Conservation (phyloP, 1,284 basidiomycete genomes). For the Bondarzewia mesenterica region DNA sequence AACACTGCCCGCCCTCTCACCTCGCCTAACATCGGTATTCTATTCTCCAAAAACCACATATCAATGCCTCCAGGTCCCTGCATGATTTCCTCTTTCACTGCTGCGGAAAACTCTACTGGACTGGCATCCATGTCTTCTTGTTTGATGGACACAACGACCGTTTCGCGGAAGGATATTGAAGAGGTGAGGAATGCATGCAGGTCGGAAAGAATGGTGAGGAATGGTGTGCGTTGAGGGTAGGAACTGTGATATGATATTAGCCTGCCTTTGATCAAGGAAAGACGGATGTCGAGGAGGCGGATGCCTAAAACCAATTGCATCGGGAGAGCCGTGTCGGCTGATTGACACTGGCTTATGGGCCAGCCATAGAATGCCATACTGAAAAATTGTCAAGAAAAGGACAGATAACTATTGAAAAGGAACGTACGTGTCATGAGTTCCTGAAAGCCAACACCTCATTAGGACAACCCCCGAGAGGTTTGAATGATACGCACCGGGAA, state of each 20-base stretch:
- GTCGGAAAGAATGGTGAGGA: slow-evolving; percentile 51
- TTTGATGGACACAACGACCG: slow-evolving; percentile 79
- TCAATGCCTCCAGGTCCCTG: slow-evolving; percentile 45
- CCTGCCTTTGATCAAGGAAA: slow-evolving; percentile 55
- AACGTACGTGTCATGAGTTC: slow-evolving; percentile 66
- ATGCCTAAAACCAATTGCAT: slow-evolving; percentile 62
- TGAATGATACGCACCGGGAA: slow-evolving; percentile 50
- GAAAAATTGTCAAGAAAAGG: background rate
- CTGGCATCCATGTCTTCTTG: slow-evolving; percentile 61
- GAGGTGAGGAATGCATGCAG: slow-evolving; percentile 60
- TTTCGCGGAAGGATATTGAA: slow-evolving; percentile 52
- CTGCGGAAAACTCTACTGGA: slow-evolving; percentile 47
- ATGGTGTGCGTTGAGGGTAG: slow-evolving; percentile 61
- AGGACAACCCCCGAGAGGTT: background rate
- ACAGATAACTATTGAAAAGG: background rate
- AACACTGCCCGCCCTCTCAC: slow-evolving; percentile 77
- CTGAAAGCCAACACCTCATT: slow-evolving; percentile 27
- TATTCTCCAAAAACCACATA: slow-evolving; percentile 77
- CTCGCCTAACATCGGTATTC: slow-evolving; percentile 72
- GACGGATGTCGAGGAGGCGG: slow-evolving; percentile 74
- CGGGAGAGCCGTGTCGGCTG: slow-evolving; percentile 39
- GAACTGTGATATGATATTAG: slow-evolving; percentile 78
- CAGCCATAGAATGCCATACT: slow-evolving; percentile 78
- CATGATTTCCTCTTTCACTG: slow-evolving; percentile 60
- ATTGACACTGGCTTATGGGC: slow-evolving; percentile 73